A percentile compares a stretch with the other conserved stretches of the same genome.
Conservation (phyloP, 129 eudicot species). For the Chrysanthemum seticuspe region DNA sequence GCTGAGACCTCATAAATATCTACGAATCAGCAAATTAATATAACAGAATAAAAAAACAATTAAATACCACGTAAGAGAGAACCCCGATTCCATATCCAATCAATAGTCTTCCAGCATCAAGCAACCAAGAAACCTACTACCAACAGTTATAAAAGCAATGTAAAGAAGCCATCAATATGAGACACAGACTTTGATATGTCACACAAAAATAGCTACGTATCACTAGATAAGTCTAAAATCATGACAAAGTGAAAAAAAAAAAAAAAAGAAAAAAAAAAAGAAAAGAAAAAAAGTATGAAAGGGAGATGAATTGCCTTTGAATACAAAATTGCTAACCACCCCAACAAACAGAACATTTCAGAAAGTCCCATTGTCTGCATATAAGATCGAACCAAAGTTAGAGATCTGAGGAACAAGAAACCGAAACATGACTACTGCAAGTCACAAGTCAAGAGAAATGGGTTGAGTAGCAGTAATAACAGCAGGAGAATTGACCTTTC, state of each 20-base stretch:
- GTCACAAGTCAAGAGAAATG: not conserved
- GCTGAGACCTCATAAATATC: slow-evolving; percentile 10
- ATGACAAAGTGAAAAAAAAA: not conserved
- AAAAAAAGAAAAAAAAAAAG: not conserved
- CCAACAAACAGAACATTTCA: slow-evolving; percentile 55
- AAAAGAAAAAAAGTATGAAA: not conserved
- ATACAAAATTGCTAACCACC: slow-evolving; percentile 79
- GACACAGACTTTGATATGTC: no score
- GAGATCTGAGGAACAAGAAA: not conserved
- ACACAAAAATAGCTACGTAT: no score
- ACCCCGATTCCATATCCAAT: slow-evolving; percentile 78
- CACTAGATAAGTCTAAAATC: no score
- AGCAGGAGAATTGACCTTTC: slow-evolving; percentile 49
- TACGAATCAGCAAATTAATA: slow-evolving; percentile 6
- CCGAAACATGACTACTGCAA: not conserved
- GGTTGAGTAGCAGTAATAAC: slow-evolving; percentile 5
- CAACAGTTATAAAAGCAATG: slow-evolving; percentile 12
- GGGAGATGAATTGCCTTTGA: slow-evolving; percentile 49
- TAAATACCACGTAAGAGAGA: slow-evolving; percentile 68
- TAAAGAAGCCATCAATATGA: no score
- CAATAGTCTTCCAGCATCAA: slow-evolving; percentile 69
- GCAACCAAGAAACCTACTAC: slow-evolving; percentile 73
- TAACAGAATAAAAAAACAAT: not conserved
- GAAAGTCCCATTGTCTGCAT: slow-evolving; percentile 85
- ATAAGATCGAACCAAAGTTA: slow-evolving; percentile 6